Conservation (phyloP, 768 basidiomycete genomes). For the Suillus subalutaceus region DNA sequence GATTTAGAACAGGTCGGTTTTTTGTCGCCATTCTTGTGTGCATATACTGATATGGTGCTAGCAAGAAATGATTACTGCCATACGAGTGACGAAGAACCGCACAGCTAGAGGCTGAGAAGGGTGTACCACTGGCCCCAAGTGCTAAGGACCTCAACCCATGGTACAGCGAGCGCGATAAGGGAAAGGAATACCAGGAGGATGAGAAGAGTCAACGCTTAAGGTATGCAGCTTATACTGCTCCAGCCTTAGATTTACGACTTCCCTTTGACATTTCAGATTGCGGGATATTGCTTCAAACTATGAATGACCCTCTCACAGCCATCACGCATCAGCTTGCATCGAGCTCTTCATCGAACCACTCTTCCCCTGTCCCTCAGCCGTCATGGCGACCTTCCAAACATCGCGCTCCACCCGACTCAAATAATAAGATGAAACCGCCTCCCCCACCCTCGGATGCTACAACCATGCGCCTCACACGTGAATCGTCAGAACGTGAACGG, state of each 20-base stretch:
- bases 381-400: constrained; percentile 24
- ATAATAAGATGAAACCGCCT: constrained; percentile 12
- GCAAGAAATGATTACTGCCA: constrained; percentile 49
- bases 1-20: constrained; percentile 70
- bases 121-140: constrained; percentile 72
- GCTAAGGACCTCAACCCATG: constrained; percentile 81
- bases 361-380: constrained; percentile 22
- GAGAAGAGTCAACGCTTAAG: constrained; percentile 34
- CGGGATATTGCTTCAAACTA: constrained; percentile 64
- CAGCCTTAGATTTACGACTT: not conserved
- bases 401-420: constrained; percentile 15
- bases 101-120: constrained; percentile 63
- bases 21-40: constrained; percentile 6
- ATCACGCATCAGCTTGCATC: constrained; percentile 68
- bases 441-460: constrained; percentile 36
- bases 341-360: constrained; percentile 31
- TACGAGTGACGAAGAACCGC: constrained; percentile 50
- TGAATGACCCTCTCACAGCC: constrained; percentile 72
- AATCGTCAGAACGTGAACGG: constrained; percentile 74
- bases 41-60: constrained; percentile 21
- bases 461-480: constrained; percentile 65
- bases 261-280: constrained; percentile 41
- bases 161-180: constrained; percentile 49
- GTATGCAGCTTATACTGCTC: constrained; percentile 26
- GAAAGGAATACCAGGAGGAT: constrained; percentile 30